Base-by-base conservation (phyloP, 495 filamentous ascomycete species). In the Cudoniella acicularis region DNA sequence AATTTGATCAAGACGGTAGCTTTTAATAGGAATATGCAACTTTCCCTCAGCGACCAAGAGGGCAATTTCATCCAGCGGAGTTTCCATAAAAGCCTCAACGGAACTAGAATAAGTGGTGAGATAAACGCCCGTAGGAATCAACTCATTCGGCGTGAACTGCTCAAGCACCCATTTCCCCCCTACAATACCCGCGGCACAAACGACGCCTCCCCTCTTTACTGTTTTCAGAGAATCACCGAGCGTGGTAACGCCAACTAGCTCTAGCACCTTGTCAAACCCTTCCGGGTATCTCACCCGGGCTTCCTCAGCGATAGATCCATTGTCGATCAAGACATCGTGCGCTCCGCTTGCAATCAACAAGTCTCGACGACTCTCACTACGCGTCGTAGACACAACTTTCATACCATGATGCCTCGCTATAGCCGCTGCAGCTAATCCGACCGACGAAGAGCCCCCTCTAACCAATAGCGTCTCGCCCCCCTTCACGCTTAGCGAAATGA, bases 11-110 rank as follows among this genome's bases (percentile, higher is more conserved):
- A 81, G 47, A 79, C 86, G 54, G 90, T 91, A 64, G 76, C 73
- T 16, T 73, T 96, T n/a, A 89, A 96, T 67, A 83, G 78, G 64
- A 77, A 83, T 49, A 76, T 95, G 2, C 89, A 96, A 65, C 63
- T 53, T 72, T 67, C 72, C 73, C 22, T 50, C 25, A 9, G 25
- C 20, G 4, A 59, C 47, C 17, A 3, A 22, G 21, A 71, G 52
- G 9, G 73, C 70, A 59, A 81, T 58, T 23, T 76, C 69, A 55
- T 76, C 67, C 63, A 78, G 62, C 2, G 80, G 78, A 25, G 73
- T 77, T n/a, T n/a, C n/a, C n/a, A n/a, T n/a, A 56, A 81, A 77
- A 25, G 79, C 67, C 18, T 67, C 62, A 24, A 70, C 54, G 16
- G 66, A 70, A 1, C 75, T 75, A 41, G 52, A 56, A 66, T 79